Evolutionary conservation across 23 red algal species (phyloP), one percentile per base, ranked within the genome.

Genomic region (Gracilariopsis chorda): DNA sequence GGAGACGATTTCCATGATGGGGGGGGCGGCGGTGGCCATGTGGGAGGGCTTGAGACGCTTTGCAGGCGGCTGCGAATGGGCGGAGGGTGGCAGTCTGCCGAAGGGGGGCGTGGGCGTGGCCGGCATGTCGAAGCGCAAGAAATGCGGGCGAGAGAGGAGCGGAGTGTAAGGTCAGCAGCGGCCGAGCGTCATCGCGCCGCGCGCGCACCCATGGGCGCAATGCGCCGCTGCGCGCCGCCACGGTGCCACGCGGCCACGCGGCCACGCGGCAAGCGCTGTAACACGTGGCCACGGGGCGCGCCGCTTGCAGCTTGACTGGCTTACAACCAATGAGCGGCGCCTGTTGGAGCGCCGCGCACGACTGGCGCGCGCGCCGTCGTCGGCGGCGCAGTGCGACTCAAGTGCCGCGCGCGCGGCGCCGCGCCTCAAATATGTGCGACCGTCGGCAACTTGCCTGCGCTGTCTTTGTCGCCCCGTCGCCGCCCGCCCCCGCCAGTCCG

Each of bases 1-100:
- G 33, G 93, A 95, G 1, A 85, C 52, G 29, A 87, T 75, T 12
- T 91, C 82, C 84, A 94, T 94, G 34, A 44, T 62, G 40, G 81
- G 49, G n/a, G 91, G 34, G n/a, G 70, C 56, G 30, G 81, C 47
- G 51, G 76, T 20, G 51, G 79, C 27, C 52, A 45, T 92, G 57
- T n/a, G 35, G 16, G 34, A 63, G 4, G 47, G 36, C 53, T 63
- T 59, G 30, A 21, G 61, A 29, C 51, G 65, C n/a, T 70, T 65
- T 17, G 85, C 68, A 42, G 69, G 35, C 14, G 69, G 49, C 1
- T 39, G 51, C 17, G 85, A 77, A 25, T 58, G 58, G 21, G 85
- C 85, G 30, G 85, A 77, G 49, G 85, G 85, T 32, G 85, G 24
- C 1, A 89, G 69, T 17, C 36, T 36, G 28, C 68, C 9, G 35